Conservation (phyloP, 345 rosid species). For the Eucalyptus erythrocorys region DNA sequence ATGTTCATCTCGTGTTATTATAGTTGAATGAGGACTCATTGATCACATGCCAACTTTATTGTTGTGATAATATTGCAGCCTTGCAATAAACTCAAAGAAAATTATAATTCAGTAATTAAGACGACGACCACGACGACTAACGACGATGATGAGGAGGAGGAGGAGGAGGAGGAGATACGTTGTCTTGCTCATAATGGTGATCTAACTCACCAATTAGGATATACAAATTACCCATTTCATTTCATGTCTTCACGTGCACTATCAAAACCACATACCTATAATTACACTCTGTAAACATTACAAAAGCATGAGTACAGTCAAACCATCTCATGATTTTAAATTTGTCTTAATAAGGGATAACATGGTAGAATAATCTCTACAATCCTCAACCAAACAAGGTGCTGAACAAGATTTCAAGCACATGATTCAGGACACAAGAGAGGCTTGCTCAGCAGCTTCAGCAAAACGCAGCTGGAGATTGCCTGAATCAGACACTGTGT, state of each 20-base stretch:
- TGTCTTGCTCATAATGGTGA: neutral
- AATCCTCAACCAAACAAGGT: neutral
- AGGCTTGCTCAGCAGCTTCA: slow-evolving; percentile 22
- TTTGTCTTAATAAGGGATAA: neutral
- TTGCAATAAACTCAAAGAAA: neutral
- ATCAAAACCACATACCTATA: neutral
- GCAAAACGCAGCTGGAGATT: slow-evolving; percentile 55
- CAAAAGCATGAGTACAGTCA: neutral
- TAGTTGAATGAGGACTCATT: too few species aligned
- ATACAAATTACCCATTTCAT: neutral
- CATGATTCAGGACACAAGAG: neutral
- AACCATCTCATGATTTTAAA: neutral
- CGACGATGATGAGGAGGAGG: accelerated
- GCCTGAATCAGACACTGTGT: slow-evolving; percentile 55
- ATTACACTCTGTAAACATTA: neutral
- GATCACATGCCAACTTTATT: too few species aligned
- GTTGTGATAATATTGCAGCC: neutral
- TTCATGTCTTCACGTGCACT: neutral
- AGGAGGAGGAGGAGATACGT: accelerated
- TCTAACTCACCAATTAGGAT: neutral
- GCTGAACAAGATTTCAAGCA: neutral
- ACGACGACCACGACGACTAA: accelerated
- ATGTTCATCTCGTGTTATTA: too few species aligned
- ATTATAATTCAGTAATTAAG: too few species aligned
- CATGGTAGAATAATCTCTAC: neutral